Evolutionary conservation across 2,329 filamentous ascomycete species (phyloP).

Genomic region (Talaromyces albobiverticillius): DNA sequence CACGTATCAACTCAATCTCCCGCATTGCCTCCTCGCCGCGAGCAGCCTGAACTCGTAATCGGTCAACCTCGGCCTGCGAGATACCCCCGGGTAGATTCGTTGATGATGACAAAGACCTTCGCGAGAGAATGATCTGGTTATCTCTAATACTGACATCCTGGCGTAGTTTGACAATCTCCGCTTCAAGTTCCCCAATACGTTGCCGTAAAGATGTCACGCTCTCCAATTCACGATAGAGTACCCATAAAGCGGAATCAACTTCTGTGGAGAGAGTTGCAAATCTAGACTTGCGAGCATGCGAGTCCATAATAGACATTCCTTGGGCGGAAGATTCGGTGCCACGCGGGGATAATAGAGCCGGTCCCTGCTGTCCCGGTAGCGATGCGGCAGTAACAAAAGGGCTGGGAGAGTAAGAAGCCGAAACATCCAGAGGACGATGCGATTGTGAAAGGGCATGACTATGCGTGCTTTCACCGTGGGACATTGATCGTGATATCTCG

Average conservation of each 20-base stretch:
- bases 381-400: neutral
- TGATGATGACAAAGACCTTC: conserved; percentile 6
- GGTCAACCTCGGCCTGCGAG: conserved; percentile 14
- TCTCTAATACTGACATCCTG: conserved; percentile 17
- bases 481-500: conserved; percentile 14
- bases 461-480: neutral
- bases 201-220: conserved; percentile 16
- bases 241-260: conserved; percentile 17
- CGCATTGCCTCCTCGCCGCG: conserved; percentile 9
- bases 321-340: conserved; percentile 5
- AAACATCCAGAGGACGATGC: neutral
- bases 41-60: conserved; percentile 10
- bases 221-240: conserved; percentile 15
- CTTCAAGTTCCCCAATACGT: conserved; percentile 15
- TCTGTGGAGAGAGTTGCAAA: conserved; percentile 16
- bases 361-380: neutral
- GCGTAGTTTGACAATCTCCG: conserved; percentile 15
- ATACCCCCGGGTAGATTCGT: neutral
- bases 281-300: conserved; percentile 16
- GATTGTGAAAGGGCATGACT: neutral
- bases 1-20: conserved; percentile 11
- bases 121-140: conserved; percentile 16
- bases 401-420: neutral
- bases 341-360: neutral
- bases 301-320: conserved; percentile 9